These are phyloP conservation scores for Pichia sp. DNA, from an alignment of 1,139 yeast species.

Conservation along the genomic window DNA sequence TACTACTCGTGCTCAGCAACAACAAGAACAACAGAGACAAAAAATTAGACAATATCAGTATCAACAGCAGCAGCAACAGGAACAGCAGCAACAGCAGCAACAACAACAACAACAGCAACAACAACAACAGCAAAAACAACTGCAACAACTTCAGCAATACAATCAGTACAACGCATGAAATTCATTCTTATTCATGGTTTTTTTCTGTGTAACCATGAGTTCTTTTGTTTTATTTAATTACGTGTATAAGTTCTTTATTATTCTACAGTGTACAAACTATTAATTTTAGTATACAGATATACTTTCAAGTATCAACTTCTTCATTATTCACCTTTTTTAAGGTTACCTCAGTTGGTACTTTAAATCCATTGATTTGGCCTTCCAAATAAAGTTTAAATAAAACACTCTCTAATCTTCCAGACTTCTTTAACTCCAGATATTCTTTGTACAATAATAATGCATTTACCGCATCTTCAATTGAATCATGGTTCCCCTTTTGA, in stretches of 20 bases:
- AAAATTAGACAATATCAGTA: not conserved
- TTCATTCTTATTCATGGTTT: too few relatives aligned
- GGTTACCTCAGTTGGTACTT: conserved; percentile 40
- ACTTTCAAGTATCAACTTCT: not conserved
- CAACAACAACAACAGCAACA: not conserved
- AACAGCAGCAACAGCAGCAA: too few relatives aligned
- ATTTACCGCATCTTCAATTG: conserved; percentile 90
- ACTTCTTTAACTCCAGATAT: conserved; percentile 53
- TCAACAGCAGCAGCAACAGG: not conserved
- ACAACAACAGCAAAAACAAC: not conserved
- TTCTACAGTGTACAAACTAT: not conserved
- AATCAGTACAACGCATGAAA: too few relatives aligned
- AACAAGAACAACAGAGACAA: conserved; percentile 7
- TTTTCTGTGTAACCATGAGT: too few relatives aligned
- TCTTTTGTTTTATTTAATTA: too few relatives aligned
- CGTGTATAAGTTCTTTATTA: not conserved
- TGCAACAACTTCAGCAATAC: not conserved
- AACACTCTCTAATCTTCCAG: conserved; percentile 54
- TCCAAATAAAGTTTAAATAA: conserved; percentile 67
- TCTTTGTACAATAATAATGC: conserved; percentile 75
- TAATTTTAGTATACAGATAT: conserved; percentile 2
- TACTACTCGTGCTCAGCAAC: conserved; percentile 27
- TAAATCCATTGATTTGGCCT: conserved; percentile 58
- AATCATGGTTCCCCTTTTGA: conserved; percentile 92
- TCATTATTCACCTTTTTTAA: conserved; percentile 1